Evolutionary conservation across 2,329 filamentous ascomycete genomes (phyloP).

Genomic region (Aspergillus thermomutatus): DNA sequence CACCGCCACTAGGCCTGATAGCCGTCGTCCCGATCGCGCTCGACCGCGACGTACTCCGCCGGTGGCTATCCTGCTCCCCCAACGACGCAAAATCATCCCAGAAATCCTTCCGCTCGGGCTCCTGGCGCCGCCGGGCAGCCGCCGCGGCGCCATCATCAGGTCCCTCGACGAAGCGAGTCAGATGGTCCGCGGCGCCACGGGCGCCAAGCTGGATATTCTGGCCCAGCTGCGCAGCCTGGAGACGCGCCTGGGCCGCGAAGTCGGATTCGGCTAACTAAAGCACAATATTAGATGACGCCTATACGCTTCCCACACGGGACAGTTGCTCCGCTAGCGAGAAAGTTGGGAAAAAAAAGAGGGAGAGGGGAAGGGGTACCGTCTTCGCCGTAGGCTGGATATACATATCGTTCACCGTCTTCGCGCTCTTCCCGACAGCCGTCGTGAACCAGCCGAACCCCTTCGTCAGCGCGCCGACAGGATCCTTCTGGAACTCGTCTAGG

Average conservation of each 20-base stretch:
- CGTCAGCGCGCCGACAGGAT: conserved; percentile 80
- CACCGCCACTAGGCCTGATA: conserved; percentile 51
- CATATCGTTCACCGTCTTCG: conserved; percentile 83
- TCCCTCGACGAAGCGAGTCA: conserved; percentile 86
- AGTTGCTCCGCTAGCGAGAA: background rate
- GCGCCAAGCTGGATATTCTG: conserved; percentile 64
- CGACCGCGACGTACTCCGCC: conserved; percentile 35
- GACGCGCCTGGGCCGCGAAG: conserved; percentile 68
- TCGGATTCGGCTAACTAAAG: conserved; percentile 73
- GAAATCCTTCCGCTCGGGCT: conserved; percentile 73
- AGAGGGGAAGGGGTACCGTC: conserved; percentile 56
- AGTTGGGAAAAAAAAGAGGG: background rate
- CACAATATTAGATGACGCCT: background rate
- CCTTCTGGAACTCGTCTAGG: conserved; percentile 85
- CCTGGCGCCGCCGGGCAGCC: conserved; percentile 46
- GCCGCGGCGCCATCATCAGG: conserved; percentile 46
- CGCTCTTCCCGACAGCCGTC: conserved; percentile 81
- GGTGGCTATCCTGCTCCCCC: conserved; percentile 39
- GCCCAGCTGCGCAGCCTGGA: conserved; percentile 52
- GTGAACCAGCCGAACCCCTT: conserved; percentile 96
- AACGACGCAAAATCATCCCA: conserved; percentile 85
- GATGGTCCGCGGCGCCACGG: conserved; percentile 70
- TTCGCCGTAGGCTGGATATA: conserved; percentile 92
- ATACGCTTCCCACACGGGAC: background rate
- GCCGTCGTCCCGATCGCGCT: conserved; percentile 62